phyloP scores from a whole-genome alignment of 1,284 basidiomycete species.

The Xanthoconium separans region DNA sequence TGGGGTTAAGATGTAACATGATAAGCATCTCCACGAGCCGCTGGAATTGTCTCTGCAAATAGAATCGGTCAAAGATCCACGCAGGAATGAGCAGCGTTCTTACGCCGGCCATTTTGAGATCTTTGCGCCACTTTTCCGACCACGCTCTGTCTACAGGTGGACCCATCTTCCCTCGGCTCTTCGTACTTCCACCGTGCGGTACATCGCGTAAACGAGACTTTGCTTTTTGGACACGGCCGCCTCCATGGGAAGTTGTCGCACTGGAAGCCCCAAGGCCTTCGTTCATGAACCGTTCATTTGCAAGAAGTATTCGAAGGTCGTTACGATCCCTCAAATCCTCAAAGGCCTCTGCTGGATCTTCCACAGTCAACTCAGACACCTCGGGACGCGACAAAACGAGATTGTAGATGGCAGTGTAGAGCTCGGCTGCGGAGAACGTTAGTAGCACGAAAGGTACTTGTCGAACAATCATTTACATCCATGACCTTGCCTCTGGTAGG shows the following conservation, averaged over 20 bases:
- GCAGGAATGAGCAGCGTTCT: constrained; percentile 25
- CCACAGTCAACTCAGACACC: constrained; percentile 90
- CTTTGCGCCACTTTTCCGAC: constrained; percentile 76
- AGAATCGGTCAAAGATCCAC: constrained; percentile 4
- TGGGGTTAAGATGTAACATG: constrained; percentile 67
- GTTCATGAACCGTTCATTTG: constrained; percentile 60
- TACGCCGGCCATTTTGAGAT: constrained; percentile 89
- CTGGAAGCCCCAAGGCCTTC: constrained; percentile 49
- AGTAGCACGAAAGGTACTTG: not conserved
- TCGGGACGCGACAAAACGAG: constrained; percentile 64
- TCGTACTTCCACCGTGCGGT: constrained; percentile 34
- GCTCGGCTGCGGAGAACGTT: constrained; percentile 55
- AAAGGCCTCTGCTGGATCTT: constrained; percentile 96
- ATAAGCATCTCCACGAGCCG: constrained; percentile 92
- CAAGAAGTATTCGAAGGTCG: constrained; percentile 83
- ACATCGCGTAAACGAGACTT: constrained; percentile 39
- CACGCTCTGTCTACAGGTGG: constrained; percentile 79
- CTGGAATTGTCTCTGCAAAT: constrained; percentile 81
- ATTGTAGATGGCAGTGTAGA: constrained; percentile 87
- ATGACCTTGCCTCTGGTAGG: constrained; percentile 88
- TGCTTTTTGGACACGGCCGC: constrained; percentile 41
- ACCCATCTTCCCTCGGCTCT: constrained; percentile 59
- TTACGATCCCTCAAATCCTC: constrained; percentile 93
- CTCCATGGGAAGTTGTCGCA: constrained; percentile 38
- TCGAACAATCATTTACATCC: constrained; percentile 62